Evolutionary conservation across 768 basidiomycete genomes (phyloP), one percentile per base, ranked within the genome.

Genomic region (Tricholoma hemisulphureum): DNA sequence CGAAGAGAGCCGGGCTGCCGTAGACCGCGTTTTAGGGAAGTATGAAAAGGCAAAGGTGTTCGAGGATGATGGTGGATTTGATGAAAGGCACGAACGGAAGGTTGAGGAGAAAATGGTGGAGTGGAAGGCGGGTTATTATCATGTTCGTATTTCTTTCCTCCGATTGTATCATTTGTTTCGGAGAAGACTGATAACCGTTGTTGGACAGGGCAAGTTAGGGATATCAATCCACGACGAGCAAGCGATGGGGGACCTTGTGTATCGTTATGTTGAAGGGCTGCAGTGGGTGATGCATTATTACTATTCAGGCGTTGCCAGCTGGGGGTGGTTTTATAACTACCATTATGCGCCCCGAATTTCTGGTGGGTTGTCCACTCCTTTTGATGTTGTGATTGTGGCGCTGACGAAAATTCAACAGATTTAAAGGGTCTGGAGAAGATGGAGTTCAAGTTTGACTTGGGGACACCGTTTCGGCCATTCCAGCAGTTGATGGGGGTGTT

Each of bases 271-370:
- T 16, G 93, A 98, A 69, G 97, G 97, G 1, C 73, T 99, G 60
- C 97, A 99, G 68, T 98, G 96, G 97, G 94, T 98, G 29, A 91
- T 99, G 89, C 91, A 94, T 68, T 99, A 99, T 72, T 99, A 99
- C 71, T 98, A 98, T 71, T 85, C 90, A 60, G 97, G 97, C 5
- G 95, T 98, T 16, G 91, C 94, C 5, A 95, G 93, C 14, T 99
- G 97, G 97, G 84, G 92, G 20, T 98, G 97, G 97, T 99, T 96
- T 77, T 98, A 98, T 74, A 78, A 95, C 71, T 98, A 98, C 70
- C 96, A 99, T 69, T 99, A 95, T 70, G 91, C 97, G 0, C 97
- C 97, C 20, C 86, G 95, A 26, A 98, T 98, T 55, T 93, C 94
- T 18, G 96, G 96, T 95, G 65, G 53, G 80, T 68, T 14, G 6